A percentile compares a stretch with the other conserved stretches of the same genome.
phyloP scores from a whole-genome alignment of 805 yeast genomes.

The Hanseniaspora thailandica region DNA sequence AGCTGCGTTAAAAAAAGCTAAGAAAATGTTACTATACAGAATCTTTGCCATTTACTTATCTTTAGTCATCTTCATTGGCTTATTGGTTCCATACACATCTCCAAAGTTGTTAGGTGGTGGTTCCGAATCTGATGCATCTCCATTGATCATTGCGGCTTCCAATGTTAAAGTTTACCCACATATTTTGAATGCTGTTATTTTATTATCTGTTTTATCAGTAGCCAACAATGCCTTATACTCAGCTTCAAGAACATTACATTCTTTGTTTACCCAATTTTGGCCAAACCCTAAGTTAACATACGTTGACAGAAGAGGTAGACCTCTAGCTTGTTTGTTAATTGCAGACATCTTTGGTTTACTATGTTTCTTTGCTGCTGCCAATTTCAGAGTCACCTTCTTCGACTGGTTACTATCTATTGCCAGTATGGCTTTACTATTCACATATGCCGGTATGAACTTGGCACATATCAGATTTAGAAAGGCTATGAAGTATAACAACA shows the following conservation, averaged over 20 bases:
- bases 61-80: slow-evolving; percentile 44
- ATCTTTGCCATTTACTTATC: slow-evolving; percentile 43
- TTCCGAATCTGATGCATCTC: slow-evolving; percentile 35
- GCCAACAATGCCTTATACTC: slow-evolving; percentile 67
- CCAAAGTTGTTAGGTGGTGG: slow-evolving; percentile 30
- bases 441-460: slow-evolving; percentile 49
- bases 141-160: slow-evolving; percentile 36
- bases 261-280: slow-evolving; percentile 43
- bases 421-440: slow-evolving; percentile 49
- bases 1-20: slow-evolving; percentile 40
- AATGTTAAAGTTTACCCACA: slow-evolving; percentile 58
- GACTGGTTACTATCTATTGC: slow-evolving; percentile 54
- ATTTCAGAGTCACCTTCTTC: slow-evolving; percentile 46
- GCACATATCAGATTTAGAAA: slow-evolving; percentile 48
- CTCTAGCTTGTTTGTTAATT: slow-evolving; percentile 41
- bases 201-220: slow-evolving; percentile 61
- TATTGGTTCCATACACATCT: slow-evolving; percentile 45
- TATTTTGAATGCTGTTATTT: slow-evolving; percentile 61
- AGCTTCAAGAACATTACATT: slow-evolving; percentile 58
- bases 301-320: slow-evolving; percentile 50
- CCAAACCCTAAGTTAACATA: slow-evolving; percentile 36
- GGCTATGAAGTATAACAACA: slow-evolving; percentile 46
- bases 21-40: slow-evolving; percentile 43
- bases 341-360: slow-evolving; percentile 48
- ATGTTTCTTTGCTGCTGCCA: slow-evolving; percentile 50